Evolutionary conservation across 2,329 filamentous ascomycete species (phyloP).

Genomic region (Fusarium pininemorale): DNA sequence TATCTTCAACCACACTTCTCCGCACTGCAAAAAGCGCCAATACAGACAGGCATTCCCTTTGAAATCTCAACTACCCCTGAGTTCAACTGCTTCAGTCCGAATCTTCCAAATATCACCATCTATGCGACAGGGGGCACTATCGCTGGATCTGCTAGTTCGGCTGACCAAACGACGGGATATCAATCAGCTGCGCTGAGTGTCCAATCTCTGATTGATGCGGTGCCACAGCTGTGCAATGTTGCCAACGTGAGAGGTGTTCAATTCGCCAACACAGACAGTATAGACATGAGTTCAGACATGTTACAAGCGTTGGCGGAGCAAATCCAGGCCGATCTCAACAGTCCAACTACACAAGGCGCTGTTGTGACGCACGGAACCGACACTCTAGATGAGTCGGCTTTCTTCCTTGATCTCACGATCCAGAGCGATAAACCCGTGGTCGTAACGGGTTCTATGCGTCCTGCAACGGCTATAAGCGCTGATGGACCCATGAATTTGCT

Average conservation of each 20-base stretch:
- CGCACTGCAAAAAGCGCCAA: slow-evolving; percentile 27
- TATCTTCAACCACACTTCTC: slow-evolving; percentile 31
- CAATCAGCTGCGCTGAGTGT: slow-evolving; percentile 56
- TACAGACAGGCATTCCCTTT: slow-evolving; percentile 15
- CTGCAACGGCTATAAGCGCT: slow-evolving; percentile 68
- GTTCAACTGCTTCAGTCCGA: slow-evolving; percentile 40
- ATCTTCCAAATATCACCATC: slow-evolving; percentile 64
- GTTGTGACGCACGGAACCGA: slow-evolving; percentile 74
- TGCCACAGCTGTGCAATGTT: slow-evolving; percentile 63
- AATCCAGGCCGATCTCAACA: slow-evolving; percentile 59
- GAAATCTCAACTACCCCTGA: slow-evolving; percentile 18
- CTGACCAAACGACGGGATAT: slow-evolving; percentile 57
- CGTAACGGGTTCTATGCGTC: slow-evolving; percentile 70
- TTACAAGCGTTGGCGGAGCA: slow-evolving; percentile 58
- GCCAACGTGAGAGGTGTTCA: slow-evolving; percentile 64
- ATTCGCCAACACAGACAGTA: slow-evolving; percentile 59
- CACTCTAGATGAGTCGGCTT: slow-evolving; percentile 70
- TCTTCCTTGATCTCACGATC: slow-evolving; percentile 68
- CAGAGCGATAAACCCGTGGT: slow-evolving; percentile 67
- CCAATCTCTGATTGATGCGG: slow-evolving; percentile 61
- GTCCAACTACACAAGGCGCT: slow-evolving; percentile 55
- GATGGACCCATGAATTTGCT: slow-evolving; percentile 71
- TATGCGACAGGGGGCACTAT: slow-evolving; percentile 69
- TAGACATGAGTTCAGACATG: slow-evolving; percentile 58
- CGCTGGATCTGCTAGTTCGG: slow-evolving; percentile 59